Evolutionary conservation across 768 basidiomycete species (phyloP).

Genomic region (Suillus occidentalis): DNA sequence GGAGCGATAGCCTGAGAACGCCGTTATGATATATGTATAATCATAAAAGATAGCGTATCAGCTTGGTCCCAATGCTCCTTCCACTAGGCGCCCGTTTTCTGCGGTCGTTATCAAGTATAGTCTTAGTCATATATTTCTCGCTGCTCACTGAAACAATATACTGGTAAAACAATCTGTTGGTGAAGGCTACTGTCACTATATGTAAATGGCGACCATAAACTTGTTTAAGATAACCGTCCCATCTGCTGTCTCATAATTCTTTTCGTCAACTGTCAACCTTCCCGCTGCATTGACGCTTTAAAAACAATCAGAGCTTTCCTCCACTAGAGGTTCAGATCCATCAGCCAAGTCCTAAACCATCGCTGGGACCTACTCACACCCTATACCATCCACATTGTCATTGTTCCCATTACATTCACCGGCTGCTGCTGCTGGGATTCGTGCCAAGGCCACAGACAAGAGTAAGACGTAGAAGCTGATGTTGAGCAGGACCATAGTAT

Average conservation of each 20-base stretch:
- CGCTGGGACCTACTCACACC: not conserved
- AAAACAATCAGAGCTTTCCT: accelerated
- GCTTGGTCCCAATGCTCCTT: too few relatives aligned
- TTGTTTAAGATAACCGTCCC: not conserved
- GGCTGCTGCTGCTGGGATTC: not conserved
- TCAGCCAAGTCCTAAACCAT: too few relatives aligned
- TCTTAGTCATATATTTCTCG: not conserved
- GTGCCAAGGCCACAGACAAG: not conserved
- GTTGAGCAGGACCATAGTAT: not conserved
- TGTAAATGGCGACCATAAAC: not conserved
- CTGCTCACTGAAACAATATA: not conserved
- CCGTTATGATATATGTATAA: too few relatives aligned
- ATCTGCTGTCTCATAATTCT: not conserved
- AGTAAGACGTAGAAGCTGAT: not conserved
- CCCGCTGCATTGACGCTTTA: too few relatives aligned
- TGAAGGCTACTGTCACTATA: not conserved
- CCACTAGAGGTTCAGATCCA: too few relatives aligned
- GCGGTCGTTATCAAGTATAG: not conserved
- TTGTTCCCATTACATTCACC: not conserved
- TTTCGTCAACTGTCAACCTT: not conserved
- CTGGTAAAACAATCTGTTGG: not conserved
- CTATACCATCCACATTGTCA: not conserved
- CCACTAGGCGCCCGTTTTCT: too few relatives aligned
- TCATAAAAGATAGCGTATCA: too few relatives aligned
- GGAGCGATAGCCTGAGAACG: too few relatives aligned